phyloP scores from a whole-genome alignment of 495 filamentous ascomycete genomes.

The Neurospora sp. region DNA sequence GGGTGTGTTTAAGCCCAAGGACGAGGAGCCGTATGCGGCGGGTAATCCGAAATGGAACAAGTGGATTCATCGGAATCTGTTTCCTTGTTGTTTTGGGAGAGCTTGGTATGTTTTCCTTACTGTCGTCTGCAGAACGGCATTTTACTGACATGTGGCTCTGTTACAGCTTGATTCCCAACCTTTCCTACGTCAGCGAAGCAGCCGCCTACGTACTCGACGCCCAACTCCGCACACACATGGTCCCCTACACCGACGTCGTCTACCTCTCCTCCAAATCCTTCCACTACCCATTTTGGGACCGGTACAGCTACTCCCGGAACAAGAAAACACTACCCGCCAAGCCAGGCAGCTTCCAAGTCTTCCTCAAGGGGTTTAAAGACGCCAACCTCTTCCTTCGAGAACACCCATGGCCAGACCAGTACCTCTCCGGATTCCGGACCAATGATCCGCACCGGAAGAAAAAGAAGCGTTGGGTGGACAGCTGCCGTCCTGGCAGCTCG shows the following conservation, averaged over 20 bases:
- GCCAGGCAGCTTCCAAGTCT: slow-evolving; percentile 92
- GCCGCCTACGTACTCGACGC: slow-evolving; percentile 91
- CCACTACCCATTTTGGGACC: slow-evolving; percentile 95
- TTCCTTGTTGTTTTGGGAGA: slow-evolving; percentile 93
- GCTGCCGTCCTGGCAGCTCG: slow-evolving; percentile 61
- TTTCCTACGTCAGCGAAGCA: slow-evolving; percentile 98
- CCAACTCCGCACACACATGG: slow-evolving; percentile 79
- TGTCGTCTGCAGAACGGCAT: neutral
- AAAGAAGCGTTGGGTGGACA: slow-evolving; percentile 67
- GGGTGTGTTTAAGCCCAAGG: slow-evolving; percentile 97
- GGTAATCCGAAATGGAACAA: slow-evolving; percentile 94
- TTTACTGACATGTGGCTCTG: slow-evolving; percentile 7
- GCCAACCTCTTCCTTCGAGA: slow-evolving; percentile 91
- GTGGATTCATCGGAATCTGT: slow-evolving; percentile 88
- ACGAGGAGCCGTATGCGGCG: slow-evolving; percentile 93
- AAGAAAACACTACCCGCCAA: slow-evolving; percentile 85
- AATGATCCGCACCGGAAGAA: slow-evolving; percentile 62
- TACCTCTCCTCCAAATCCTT: slow-evolving; percentile 93
- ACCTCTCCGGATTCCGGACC: slow-evolving; percentile 62
- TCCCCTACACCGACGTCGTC: slow-evolving; percentile 93
- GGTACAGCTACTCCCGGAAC: slow-evolving; percentile 76
- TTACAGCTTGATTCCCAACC: slow-evolving; percentile 76
- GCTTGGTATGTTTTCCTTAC: slow-evolving; percentile 52
- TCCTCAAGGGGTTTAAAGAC: slow-evolving; percentile 92
- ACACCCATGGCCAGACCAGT: slow-evolving; percentile 96